These are phyloP conservation scores for Lactarius indigo DNA, from an alignment of 768 basidiomycete species.

Conservation along the genomic window DNA sequence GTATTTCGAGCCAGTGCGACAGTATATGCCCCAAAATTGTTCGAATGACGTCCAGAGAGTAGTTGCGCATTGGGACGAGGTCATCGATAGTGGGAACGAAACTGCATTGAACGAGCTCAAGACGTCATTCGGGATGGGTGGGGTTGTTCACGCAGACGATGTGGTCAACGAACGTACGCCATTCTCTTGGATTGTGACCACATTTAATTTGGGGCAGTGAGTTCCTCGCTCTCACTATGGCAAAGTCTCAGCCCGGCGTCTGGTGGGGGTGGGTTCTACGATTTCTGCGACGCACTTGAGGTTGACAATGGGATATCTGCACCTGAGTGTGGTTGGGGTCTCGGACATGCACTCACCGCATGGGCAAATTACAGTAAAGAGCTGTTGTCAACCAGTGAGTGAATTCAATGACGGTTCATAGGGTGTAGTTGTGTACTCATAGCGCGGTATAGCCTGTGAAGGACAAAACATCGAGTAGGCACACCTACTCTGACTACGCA, in stretches of 20 bases:
- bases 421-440: not conserved
- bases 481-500: not conserved
- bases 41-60: slow-evolving; percentile 52
- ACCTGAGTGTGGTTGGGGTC: not conserved
- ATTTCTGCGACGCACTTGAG: not conserved
- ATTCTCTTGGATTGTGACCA: slow-evolving; percentile 34
- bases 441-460: not conserved
- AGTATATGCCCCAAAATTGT: slow-evolving; percentile 68
- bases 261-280: not conserved
- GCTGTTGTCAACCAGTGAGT: not conserved
- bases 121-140: not conserved
- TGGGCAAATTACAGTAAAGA: not conserved
- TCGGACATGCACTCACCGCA: not conserved
- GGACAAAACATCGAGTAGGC: not conserved
- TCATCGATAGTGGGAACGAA: not conserved
- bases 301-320: not conserved
- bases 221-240: not conserved
- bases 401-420: not conserved
- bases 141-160: slow-evolving; percentile 60
- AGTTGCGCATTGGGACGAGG: not conserved
- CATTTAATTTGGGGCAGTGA: slow-evolving; percentile 52
- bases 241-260: not conserved
- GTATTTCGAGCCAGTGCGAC: slow-evolving; percentile 56
- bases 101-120: not conserved
- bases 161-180: slow-evolving; percentile 53